These are phyloP conservation scores for Westerdykella aurantiaca DNA, from an alignment of 2,329 filamentous ascomycete species.

Conservation along the genomic window DNA sequence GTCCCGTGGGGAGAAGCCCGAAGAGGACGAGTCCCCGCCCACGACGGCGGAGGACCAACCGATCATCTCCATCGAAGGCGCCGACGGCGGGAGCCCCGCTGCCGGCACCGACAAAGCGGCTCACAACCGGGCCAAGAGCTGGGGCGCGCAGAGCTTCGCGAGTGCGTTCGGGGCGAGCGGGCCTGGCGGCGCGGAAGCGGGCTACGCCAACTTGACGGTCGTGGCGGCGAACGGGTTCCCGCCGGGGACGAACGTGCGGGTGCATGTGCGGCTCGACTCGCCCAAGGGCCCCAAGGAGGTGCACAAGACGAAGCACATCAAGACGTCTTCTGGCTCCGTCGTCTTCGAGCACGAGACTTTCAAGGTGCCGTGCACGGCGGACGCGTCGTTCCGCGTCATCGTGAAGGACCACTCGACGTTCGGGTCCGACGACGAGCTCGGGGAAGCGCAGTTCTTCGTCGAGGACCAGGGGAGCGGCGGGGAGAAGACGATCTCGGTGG, in stretches of 20 bases:
- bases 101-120: conserved; percentile 10
- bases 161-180: conserved; percentile 26
- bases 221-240: conserved; percentile 75
- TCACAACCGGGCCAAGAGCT: conserved; percentile 33
- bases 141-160: conserved; percentile 39
- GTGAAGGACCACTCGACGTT: conserved; percentile 84
- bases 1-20: conserved; percentile 43
- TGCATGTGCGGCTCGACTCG: conserved; percentile 62
- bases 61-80: conserved; percentile 28
- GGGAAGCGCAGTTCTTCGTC: conserved; percentile 86
- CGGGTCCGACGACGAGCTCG: conserved; percentile 74
- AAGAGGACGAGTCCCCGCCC: conserved; percentile 41
- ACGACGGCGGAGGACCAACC: conserved; percentile 21
- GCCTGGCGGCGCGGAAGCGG: conserved; percentile 54
- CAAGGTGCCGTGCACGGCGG: conserved; percentile 70
- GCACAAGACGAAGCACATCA: conserved; percentile 88
- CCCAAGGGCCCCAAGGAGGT: conserved; percentile 67
- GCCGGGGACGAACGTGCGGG: conserved; percentile 69
- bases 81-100: conserved; percentile 6
- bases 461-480: conserved; percentile 65
- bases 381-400: conserved; percentile 78
- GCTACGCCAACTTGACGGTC: conserved; percentile 74
- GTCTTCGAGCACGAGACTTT: conserved; percentile 64
- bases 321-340: conserved; percentile 56
- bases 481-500: conserved; percentile 70